Evolutionary conservation across 345 rosid genomes (phyloP).

Genomic region (Capsella bursapastoris): DNA sequence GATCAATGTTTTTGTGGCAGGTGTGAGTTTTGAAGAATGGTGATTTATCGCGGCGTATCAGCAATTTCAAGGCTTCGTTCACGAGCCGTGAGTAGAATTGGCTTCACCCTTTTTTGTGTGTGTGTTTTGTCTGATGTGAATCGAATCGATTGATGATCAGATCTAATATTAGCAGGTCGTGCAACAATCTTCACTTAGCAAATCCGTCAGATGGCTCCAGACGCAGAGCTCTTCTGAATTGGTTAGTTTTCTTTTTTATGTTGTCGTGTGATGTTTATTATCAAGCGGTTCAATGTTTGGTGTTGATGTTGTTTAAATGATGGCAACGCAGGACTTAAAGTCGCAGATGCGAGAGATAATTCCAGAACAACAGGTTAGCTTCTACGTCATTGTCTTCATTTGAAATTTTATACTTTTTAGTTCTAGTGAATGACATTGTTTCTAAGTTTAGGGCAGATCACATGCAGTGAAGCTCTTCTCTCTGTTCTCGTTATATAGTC

Average conservation of each 20-base stretch:
- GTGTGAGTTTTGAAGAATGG: constrained; percentile 53
- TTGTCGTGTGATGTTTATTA: constrained; percentile 2
- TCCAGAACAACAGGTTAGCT: constrained; percentile 85
- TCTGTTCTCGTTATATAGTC: neutral
- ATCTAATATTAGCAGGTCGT: constrained; percentile 48
- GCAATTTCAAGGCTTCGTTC: constrained; percentile 68
- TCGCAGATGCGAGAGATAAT: constrained; percentile 83
- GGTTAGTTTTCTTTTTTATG: constrained; percentile 44
- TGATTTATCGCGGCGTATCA: constrained; percentile 55
- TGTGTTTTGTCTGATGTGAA: neutral
- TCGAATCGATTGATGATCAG: constrained; percentile 4
- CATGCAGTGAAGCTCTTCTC: neutral
- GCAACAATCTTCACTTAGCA: constrained; percentile 58
- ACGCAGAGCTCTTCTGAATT: constrained; percentile 69
- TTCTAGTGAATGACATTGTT: neutral
- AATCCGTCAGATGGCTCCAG: constrained; percentile 83
- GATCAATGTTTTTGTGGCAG: constrained; percentile 23
- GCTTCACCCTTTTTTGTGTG: neutral
- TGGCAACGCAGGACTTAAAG: constrained; percentile 65
- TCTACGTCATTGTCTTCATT: neutral
- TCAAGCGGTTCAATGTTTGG: neutral
- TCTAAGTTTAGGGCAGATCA: neutral
- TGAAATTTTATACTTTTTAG: neutral
- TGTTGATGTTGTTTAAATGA: constrained; percentile 12
- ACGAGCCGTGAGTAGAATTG: constrained; percentile 53